These are phyloP conservation scores for Helicocarpus griseus DNA, from an alignment of 2,329 filamentous ascomycete species.

Conservation along the genomic window DNA sequence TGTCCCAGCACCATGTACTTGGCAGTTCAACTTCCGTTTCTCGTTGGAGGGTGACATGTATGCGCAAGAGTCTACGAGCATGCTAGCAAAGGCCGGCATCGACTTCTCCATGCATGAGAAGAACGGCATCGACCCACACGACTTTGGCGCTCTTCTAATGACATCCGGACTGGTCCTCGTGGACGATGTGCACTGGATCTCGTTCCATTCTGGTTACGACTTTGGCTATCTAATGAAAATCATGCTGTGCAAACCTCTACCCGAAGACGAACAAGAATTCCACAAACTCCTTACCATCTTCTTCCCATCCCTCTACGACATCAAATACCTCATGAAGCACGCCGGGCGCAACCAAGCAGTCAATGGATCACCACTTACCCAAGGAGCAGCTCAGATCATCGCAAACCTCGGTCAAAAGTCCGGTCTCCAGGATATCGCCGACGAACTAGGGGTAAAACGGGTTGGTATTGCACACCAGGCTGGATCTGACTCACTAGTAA, in stretches of 20 bases:
- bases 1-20: conserved; percentile 68
- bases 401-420: conserved; percentile 83
- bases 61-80: conserved; percentile 86
- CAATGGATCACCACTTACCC: conserved; percentile 54
- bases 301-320: conserved; percentile 89
- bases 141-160: conserved; percentile 83
- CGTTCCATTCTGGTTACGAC: conserved; percentile 95
- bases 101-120: conserved; percentile 77
- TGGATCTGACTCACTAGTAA: conserved; percentile 86
- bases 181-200: conserved; percentile 88
- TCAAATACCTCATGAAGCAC: conserved; percentile 94
- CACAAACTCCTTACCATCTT: conserved; percentile 81
- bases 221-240: conserved; percentile 96
- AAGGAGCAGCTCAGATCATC: conserved; percentile 61
- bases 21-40: conserved; percentile 99
- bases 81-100: conserved; percentile 82
- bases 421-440: conserved; percentile 84
- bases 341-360: conserved; percentile 61
- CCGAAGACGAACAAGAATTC: conserved; percentile 83
- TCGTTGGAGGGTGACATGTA: conserved; percentile 95
- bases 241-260: conserved; percentile 70
- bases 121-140: conserved; percentile 80
- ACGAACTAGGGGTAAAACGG: conserved; percentile 82
- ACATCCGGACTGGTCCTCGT: conserved; percentile 84
- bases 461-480: conserved; percentile 84